Conservation (phyloP, 2,329 filamentous ascomycete species). For the Chrysosporium queenslandicum region DNA sequence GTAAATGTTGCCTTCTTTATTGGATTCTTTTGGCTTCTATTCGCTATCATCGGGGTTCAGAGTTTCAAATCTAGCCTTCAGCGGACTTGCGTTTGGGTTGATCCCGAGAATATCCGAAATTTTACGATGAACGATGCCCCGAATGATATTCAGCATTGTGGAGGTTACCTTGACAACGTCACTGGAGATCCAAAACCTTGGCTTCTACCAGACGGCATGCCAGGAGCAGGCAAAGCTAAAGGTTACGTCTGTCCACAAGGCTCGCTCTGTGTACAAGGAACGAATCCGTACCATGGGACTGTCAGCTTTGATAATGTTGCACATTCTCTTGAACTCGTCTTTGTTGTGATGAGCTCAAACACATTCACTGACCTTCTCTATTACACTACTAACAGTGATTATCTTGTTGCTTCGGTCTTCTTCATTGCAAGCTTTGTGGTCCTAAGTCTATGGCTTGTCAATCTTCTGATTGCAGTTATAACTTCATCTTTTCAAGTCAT, state of each 20-base stretch:
- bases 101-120: constrained; percentile 42
- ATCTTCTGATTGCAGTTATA: constrained; percentile 89
- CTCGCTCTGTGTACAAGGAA: constrained; percentile 70
- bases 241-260: constrained; percentile 79
- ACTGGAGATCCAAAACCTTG: constrained; percentile 56
- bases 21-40: constrained; percentile 93
- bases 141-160: constrained; percentile 67
- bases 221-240: constrained; percentile 51
- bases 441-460: constrained; percentile 92
- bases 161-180: constrained; percentile 60
- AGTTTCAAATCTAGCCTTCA: constrained; percentile 81
- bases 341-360: constrained; percentile 97
- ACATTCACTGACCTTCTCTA: constrained; percentile 95
- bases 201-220: constrained; percentile 48
- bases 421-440: constrained; percentile 68
- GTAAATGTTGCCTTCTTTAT: constrained; percentile 91
- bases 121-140: constrained; percentile 41
- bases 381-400: constrained; percentile 83
- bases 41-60: constrained; percentile 92
- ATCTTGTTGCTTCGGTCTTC: constrained; percentile 72
- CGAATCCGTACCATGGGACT: constrained; percentile 72
- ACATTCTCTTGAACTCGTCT: constrained; percentile 85
- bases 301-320: constrained; percentile 92
- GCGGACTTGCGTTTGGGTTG: constrained; percentile 68
- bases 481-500: constrained; percentile 98